phyloP scores from a whole-genome alignment of 108 stramenopile genomes.

The Cyclotella sp. region DNA sequence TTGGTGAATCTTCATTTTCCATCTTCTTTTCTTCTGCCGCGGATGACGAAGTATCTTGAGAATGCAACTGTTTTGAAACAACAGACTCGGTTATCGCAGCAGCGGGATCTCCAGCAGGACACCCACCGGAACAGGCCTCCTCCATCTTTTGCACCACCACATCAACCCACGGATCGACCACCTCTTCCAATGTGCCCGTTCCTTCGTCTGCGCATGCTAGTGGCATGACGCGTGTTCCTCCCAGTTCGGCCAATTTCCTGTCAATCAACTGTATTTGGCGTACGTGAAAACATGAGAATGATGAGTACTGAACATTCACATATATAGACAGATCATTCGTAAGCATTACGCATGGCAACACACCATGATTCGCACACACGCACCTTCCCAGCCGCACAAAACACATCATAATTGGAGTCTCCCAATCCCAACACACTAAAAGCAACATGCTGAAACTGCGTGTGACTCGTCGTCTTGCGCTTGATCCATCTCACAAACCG shows the following conservation, averaged over 20 bases:
- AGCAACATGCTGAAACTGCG: constrained; percentile 44
- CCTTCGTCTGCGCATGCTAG: constrained; percentile 90
- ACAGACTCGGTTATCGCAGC: background rate
- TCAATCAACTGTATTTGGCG: constrained; percentile 45
- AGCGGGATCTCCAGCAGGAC: background rate
- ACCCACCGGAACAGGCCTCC: constrained; percentile 49
- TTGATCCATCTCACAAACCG: constrained; percentile 78
- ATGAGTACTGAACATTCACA: background rate
- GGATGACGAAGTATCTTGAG: background rate
- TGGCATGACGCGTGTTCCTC: constrained; percentile 58
- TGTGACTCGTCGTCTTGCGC: constrained; percentile 56
- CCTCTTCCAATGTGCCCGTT: constrained; percentile 78
- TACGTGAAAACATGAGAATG: background rate
- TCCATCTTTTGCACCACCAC: constrained; percentile 57
- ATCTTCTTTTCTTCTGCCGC: constrained; percentile 46
- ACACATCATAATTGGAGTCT: constrained; percentile 91
- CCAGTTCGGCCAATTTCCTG: constrained; percentile 68
- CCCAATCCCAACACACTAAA: constrained; percentile 73
- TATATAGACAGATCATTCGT: background rate
- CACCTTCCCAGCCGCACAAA: constrained; percentile 74
- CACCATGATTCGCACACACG: background rate
- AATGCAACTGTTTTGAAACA: background rate
- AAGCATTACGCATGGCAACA: background rate
- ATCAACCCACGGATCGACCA: constrained; percentile 83
- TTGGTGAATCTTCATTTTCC: constrained; percentile 27